Percentiles rank a stretch among this genome's conserved stretches.
These are phyloP conservation scores for Raffaelea arxii DNA, from an alignment of 2,329 filamentous ascomycete species.

Conservation along the genomic window DNA sequence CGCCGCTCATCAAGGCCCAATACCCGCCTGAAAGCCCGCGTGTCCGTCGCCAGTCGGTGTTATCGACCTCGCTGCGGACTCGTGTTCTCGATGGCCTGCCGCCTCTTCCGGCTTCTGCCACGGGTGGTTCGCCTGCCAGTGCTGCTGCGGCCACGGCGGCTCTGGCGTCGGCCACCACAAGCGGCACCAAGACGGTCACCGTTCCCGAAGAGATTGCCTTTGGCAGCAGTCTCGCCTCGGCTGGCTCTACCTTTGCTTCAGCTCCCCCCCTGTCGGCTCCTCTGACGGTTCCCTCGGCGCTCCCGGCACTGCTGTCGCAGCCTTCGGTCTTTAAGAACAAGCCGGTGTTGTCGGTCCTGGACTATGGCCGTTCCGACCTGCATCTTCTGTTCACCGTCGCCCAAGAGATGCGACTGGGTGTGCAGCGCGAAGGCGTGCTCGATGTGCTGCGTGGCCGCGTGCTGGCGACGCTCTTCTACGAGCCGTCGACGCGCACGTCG, in stretches of 20 bases:
- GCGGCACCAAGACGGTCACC: background rate
- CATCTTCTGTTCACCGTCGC: constrained; percentile 94
- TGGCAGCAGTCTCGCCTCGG: constrained; percentile 17
- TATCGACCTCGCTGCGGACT: constrained; percentile 13
- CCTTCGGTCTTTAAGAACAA: constrained; percentile 78
- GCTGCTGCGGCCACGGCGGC: background rate
- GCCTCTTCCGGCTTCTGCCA: background rate
- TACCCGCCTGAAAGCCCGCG: constrained; percentile 23
- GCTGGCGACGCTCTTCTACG: constrained; percentile 90
- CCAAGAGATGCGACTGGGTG: constrained; percentile 93
- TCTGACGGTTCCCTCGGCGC: constrained; percentile 13
- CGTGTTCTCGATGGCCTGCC: background rate
- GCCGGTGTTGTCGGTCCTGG: constrained; percentile 84
- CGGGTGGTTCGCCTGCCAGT: background rate
- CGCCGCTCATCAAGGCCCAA: constrained; percentile 47
- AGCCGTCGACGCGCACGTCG: constrained; percentile 92
- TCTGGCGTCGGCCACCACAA: background rate
- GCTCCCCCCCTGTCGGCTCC: background rate
- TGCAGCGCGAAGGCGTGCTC: constrained; percentile 83
- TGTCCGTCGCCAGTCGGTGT: constrained; percentile 20
- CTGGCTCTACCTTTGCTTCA: too few species aligned
- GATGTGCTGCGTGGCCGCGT: constrained; percentile 79
- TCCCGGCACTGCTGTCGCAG: constrained; percentile 64
- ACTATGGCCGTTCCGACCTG: constrained; percentile 79
- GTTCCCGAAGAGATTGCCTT: background rate